These are phyloP conservation scores for Emmonsiellopsis sp. DNA, from an alignment of 2,329 filamentous ascomycete species.

Conservation along the genomic window DNA sequence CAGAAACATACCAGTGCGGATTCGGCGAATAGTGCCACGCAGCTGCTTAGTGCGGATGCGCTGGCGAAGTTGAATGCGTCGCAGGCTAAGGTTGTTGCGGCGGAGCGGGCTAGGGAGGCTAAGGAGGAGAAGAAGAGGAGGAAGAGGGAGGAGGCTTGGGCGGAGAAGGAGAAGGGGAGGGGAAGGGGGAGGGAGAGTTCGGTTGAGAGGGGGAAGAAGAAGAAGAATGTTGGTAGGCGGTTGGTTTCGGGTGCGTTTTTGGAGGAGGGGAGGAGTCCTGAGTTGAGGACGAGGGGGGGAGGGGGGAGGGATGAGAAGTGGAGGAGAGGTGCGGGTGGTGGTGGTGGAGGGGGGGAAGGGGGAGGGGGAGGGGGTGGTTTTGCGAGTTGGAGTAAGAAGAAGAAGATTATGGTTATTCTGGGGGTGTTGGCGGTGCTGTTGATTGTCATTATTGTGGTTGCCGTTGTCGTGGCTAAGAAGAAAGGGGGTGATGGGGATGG, in stretches of 20 bases:
- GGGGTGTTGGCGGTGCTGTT: constrained; percentile 47
- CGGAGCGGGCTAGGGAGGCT: constrained; percentile 34
- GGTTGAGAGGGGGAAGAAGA: constrained; percentile 17
- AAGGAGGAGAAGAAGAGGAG: constrained; percentile 19
- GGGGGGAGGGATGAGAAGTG: constrained; percentile 41
- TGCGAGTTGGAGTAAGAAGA: constrained; percentile 32
- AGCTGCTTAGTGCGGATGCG: constrained; percentile 43
- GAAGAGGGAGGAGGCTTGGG: constrained; percentile 25
- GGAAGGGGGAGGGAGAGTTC: constrained; percentile 9
- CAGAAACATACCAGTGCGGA: constrained; percentile 32
- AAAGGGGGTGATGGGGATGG: constrained; percentile 18
- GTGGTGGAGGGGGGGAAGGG: constrained; percentile 24
- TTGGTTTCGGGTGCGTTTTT: constrained; percentile 61
- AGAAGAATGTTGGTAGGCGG: constrained; percentile 39
- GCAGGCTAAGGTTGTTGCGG: constrained; percentile 46
- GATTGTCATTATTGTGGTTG: constrained; percentile 59
- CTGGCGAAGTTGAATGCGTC: constrained; percentile 57
- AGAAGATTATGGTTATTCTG: constrained; percentile 45
- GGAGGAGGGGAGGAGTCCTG: constrained; percentile 52
- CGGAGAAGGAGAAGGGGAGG: constrained; percentile 11
- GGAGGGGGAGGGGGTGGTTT: constrained; percentile 28
- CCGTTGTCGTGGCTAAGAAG: constrained; percentile 57
- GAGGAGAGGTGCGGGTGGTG: constrained; percentile 38
- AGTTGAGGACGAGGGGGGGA: constrained; percentile 42
- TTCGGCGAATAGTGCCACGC: constrained; percentile 33